phyloP scores from a whole-genome alignment of 148 eudicot species.

The Polygonum aviculare region DNA sequence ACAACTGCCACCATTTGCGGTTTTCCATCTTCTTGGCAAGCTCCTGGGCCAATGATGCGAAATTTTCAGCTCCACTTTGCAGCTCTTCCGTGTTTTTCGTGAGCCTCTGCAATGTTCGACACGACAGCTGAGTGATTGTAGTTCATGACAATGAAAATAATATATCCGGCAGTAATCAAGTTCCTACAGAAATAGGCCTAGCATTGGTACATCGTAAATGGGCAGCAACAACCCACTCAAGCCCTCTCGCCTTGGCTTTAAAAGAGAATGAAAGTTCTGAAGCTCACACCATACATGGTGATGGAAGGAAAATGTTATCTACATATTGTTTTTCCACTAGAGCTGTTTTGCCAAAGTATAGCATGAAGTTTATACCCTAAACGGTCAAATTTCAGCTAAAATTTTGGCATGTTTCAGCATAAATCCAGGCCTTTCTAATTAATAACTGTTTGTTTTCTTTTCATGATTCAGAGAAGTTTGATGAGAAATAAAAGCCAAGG shows the following conservation, averaged over 20 bases:
- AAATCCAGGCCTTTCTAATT: not conserved
- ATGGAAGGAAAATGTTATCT: not conserved
- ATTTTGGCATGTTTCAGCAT: not conserved
- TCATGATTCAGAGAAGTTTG: not conserved
- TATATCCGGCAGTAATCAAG: not conserved
- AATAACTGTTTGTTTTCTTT: not conserved
- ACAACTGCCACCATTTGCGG: conserved; percentile 90
- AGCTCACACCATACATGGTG: not conserved
- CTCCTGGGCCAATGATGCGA: conserved; percentile 72
- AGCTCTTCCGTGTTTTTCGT: conserved; percentile 63
- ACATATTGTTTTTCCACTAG: not conserved
- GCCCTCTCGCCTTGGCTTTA: not conserved
- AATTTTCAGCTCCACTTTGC: conserved; percentile 67
- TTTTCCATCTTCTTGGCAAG: conserved; percentile 76
- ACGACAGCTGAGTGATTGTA: not conserved
- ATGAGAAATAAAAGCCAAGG: not conserved
- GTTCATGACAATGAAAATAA: not conserved
- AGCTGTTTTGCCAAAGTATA: not conserved
- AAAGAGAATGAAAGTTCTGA: not conserved
- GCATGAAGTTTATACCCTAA: not conserved
- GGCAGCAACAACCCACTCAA: not conserved
- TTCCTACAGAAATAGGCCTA: not conserved
- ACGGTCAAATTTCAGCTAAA: not conserved
- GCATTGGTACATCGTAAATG: not conserved
- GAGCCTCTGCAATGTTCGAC: conserved; percentile 41